phyloP scores from a whole-genome alignment of 352 stramenopile species.

The Phytophthora pluvialis region DNA sequence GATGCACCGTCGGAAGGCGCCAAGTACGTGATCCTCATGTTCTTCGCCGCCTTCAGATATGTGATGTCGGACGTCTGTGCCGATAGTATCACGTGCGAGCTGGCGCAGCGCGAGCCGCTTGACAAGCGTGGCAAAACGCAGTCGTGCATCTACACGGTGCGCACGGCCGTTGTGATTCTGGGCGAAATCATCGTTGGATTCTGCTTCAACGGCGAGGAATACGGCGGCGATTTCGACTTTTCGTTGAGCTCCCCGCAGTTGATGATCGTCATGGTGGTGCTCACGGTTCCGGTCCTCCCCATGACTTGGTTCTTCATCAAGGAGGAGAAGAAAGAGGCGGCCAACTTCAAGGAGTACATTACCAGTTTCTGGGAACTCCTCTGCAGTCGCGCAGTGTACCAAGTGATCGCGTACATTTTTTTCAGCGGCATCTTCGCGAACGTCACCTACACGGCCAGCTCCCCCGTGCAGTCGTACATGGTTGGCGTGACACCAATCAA shows the following conservation, averaged over 20 bases:
- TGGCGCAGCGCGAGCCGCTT: conserved; percentile 56
- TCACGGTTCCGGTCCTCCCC: conserved; percentile 27
- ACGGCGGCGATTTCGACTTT: conserved; percentile 29
- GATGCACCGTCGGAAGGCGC: conserved; percentile 36
- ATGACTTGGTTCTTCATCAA: conserved; percentile 47
- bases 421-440: conserved; percentile 40
- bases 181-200: conserved; percentile 44
- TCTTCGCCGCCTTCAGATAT: conserved; percentile 27
- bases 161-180: conserved; percentile 45
- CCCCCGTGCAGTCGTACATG: conserved; percentile 33
- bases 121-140: conserved; percentile 57
- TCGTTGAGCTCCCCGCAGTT: conserved; percentile 31
- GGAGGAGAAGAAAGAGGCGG: conserved; percentile 27
- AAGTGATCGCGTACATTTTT: conserved; percentile 43
- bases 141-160: conserved; percentile 49
- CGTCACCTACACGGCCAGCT: conserved; percentile 37
- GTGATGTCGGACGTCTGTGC: conserved; percentile 36
- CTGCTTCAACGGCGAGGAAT: conserved; percentile 53
- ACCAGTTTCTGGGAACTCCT: conserved; percentile 36
- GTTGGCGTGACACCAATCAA: conserved; percentile 41
- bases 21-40: conserved; percentile 39
- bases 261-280: conserved; percentile 48
- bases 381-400: conserved; percentile 39
- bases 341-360: conserved; percentile 41
- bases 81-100: conserved; percentile 53